phyloP scores from a whole-genome alignment of 805 yeast genomes.

The Saturnispora halmiae region DNA sequence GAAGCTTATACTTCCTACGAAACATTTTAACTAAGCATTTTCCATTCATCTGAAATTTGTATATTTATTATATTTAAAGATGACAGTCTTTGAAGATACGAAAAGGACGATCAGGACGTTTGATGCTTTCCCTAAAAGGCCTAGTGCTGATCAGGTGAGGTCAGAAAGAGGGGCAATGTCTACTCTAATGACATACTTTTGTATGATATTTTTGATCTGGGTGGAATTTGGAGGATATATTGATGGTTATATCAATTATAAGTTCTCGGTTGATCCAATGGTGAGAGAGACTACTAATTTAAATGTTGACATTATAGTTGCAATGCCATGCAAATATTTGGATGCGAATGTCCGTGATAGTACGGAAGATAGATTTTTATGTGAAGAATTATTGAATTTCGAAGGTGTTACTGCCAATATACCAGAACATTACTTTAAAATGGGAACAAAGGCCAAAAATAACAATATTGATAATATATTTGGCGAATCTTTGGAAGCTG shows the following conservation, averaged over 20 bases:
- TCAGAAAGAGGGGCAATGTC: slow-evolving; percentile 72
- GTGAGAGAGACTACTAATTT: slow-evolving; percentile 51
- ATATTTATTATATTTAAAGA: not conserved
- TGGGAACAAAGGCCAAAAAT: slow-evolving; percentile 28
- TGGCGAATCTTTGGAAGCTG: slow-evolving; percentile 57
- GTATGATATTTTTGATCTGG: slow-evolving; percentile 65
- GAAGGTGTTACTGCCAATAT: slow-evolving; percentile 53
- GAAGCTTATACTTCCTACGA: too few relatives aligned
- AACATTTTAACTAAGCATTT: too few relatives aligned
- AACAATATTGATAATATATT: slow-evolving; percentile 57
- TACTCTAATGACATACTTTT: slow-evolving; percentile 53
- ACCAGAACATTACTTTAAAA: slow-evolving; percentile 40
- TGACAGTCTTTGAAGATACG: slow-evolving; percentile 1
- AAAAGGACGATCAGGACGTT: slow-evolving; percentile 35
- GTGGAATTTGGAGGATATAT: slow-evolving; percentile 76
- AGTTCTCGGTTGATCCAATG: slow-evolving; percentile 61
- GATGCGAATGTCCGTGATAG: slow-evolving; percentile 70
- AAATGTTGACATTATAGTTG: slow-evolving; percentile 72
- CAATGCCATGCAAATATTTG: slow-evolving; percentile 72
- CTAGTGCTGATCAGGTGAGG: slow-evolving; percentile 60
- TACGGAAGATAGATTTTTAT: slow-evolving; percentile 70
- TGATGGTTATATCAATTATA: slow-evolving; percentile 74
- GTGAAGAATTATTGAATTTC: slow-evolving; percentile 63
- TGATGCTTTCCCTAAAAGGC: slow-evolving; percentile 71
- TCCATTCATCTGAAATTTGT: too few relatives aligned